Base-by-base conservation (phyloP, 2,329 filamentous ascomycete species). In the Nannizzia gypsea region DNA sequence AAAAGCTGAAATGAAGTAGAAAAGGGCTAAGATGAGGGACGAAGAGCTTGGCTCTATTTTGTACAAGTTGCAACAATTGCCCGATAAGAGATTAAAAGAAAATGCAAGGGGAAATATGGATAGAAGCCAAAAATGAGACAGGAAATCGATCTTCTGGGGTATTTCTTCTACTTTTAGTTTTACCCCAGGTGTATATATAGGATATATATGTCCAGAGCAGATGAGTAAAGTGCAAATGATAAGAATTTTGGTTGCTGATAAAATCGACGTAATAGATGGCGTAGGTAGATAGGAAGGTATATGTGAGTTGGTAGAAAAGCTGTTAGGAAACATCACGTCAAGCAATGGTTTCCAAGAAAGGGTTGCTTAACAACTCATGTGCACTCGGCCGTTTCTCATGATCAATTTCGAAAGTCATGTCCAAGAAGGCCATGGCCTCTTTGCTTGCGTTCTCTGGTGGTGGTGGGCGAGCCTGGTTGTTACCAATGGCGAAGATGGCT, bases 401-500 rank as follows among this genome's bases (percentile, higher is more conserved):
- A 68, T 99, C 91, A 68, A 96, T 86, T 78, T 97, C 90, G 76
- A 99, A 99, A 0, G 93, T 96, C 76, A 88, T 85, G 60, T 82
- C 81, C 64, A 99, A 77, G 77, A 99, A 99, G 50, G 81, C 81
- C 72, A 86, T 83, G 3, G 90, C 92, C 66, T 96, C 92, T 38
- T 85, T 82, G 67, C 89, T 93, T 11, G 90, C 90, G 66, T 86
- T 83, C 11, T 95, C 89, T 0, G 93, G 93, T 59, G 96, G 88
- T 15, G 89, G 91, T 0, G 93, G 93, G 50, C 89, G 85, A 24
- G 90, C 90, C 72, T 89, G 88, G 65, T 87, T 86, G 64, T 88
- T 90, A 42, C 91, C 91, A 71, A 99, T 97, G 77, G 96, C 96
- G 80, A 99, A 99, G 69, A 99, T 96, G 62, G 93, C 93, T 72